Evolutionary conservation across 2,329 filamentous ascomycete genomes (phyloP).

Genomic region (Trichoderma asperellum): DNA sequence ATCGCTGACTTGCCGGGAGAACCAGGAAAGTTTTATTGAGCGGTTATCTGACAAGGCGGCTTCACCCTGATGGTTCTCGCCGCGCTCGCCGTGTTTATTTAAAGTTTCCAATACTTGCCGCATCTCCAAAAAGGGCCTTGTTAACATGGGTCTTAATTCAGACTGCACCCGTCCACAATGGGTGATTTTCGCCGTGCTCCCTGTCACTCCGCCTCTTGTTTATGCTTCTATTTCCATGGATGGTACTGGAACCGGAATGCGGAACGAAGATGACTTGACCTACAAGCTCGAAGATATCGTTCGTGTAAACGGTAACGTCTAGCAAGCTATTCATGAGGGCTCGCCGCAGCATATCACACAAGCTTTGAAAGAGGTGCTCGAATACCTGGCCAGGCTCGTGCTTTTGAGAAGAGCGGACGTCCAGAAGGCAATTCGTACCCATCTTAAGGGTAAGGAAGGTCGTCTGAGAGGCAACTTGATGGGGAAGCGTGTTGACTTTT

Average conservation of each 20-base stretch:
- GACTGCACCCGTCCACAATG: constrained; percentile 97
- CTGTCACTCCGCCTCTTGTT: constrained; percentile 93
- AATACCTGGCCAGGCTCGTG: constrained; percentile 93
- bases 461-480: constrained; percentile 98
- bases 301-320: constrained; percentile 92
- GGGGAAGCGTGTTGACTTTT: constrained; percentile 99
- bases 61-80: no score
- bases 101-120: constrained; percentile 48
- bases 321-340: constrained; percentile 86
- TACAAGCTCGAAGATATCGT: constrained; percentile 99
- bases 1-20: no score
- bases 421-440: constrained; percentile 95
- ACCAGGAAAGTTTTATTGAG: no score
- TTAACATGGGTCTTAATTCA: constrained; percentile 86
- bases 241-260: constrained; percentile 86
- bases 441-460: constrained; percentile 98
- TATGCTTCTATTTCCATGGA: constrained; percentile 97
- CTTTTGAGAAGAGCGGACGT: constrained; percentile 93
- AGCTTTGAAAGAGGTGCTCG: constrained; percentile 88
- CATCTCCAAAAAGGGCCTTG: constrained; percentile 79
- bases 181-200: constrained; percentile 95
- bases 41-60: no score
- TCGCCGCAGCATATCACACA: constrained; percentile 87
- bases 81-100: no score
- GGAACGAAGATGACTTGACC: constrained; percentile 97